Evolutionary conservation across 805 yeast genomes (phyloP).

Genomic region (Suhomyces faveliae): DNA sequence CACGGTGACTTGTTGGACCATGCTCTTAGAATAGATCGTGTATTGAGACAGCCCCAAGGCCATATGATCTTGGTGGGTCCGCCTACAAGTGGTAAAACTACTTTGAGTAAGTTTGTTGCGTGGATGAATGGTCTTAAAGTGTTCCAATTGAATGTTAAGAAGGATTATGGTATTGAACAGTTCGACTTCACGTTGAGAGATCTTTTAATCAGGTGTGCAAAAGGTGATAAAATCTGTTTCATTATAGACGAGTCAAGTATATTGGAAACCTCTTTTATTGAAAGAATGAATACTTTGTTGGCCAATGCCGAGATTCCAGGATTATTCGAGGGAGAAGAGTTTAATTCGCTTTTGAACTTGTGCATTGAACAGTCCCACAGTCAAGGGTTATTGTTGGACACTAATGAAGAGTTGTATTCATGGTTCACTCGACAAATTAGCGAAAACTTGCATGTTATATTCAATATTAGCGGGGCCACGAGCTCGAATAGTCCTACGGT

Average conservation of each 20-base stretch:
- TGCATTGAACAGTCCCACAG: conserved; percentile 57
- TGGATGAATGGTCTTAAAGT: conserved; percentile 83
- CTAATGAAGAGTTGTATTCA: conserved; percentile 63
- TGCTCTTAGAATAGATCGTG: conserved; percentile 75
- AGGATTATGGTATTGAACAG: conserved; percentile 53
- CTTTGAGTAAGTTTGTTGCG: conserved; percentile 75
- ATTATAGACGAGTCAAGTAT: conserved; percentile 80
- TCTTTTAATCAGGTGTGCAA: conserved; percentile 44
- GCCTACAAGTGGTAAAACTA: conserved; percentile 77
- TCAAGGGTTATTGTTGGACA: conserved; percentile 62
- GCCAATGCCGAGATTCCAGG: conserved; percentile 95
- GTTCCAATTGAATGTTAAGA: conserved; percentile 55
- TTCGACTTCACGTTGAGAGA: conserved; percentile 66
- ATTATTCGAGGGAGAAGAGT: conserved; percentile 75
- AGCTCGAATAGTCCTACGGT: conserved; percentile 41
- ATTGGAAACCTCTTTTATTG: conserved; percentile 74
- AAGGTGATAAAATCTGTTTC: conserved; percentile 64
- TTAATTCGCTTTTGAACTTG: conserved; percentile 45
- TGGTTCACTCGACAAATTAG: conserved; percentile 77
- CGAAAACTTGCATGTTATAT: conserved; percentile 75
- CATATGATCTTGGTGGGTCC: conserved; percentile 85
- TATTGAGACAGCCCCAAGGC: conserved; percentile 81
- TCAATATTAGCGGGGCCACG: conserved; percentile 58
- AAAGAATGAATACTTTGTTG: conserved; percentile 87
- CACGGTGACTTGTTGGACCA: conserved; percentile 74